A percentile compares a stretch with the other conserved stretches of the same genome.
These are phyloP conservation scores for Grigorovia jiainica DNA, from an alignment of 805 yeast species.

Conservation along the genomic window DNA sequence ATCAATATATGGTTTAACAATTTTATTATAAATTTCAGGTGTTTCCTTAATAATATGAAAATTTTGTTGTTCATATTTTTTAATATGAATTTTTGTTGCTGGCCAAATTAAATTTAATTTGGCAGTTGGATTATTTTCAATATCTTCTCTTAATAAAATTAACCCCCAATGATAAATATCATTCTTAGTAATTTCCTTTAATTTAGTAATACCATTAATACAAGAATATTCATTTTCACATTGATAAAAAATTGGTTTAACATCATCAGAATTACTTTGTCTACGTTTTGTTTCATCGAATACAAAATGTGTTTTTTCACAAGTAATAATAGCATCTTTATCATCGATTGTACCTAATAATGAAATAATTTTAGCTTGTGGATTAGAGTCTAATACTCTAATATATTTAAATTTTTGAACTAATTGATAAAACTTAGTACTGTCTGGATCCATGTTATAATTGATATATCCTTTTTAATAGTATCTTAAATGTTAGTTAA, in stretches of 20 bases:
- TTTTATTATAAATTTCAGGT: constrained; percentile 54
- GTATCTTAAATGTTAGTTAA: no score
- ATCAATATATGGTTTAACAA: constrained; percentile 68
- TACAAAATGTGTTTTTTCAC: constrained; percentile 65
- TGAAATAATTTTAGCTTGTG: constrained; percentile 57
- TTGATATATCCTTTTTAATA: no score
- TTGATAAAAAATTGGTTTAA: constrained; percentile 16
- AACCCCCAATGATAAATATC: constrained; percentile 83
- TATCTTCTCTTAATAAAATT: constrained; percentile 38
- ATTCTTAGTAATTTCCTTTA: constrained; percentile 47
- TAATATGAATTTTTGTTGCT: constrained; percentile 77
- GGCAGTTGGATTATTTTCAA: constrained; percentile 43
- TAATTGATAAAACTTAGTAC: constrained; percentile 10
- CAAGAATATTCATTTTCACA: constrained; percentile 25
- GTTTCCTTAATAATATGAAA: constrained; percentile 65
- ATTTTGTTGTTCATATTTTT: constrained; percentile 58
- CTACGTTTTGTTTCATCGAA: constrained; percentile 19
- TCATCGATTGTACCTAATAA: constrained; percentile 58
- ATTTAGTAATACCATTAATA: constrained; percentile 18
- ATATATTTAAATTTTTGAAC: constrained; percentile 36
- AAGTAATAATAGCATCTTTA: constrained; percentile 54
- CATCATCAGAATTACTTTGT: constrained; percentile 3
- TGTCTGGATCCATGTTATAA: not conserved
- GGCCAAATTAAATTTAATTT: constrained; percentile 79
- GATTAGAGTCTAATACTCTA: constrained; percentile 45